phyloP scores from a whole-genome alignment of 192 early-diverging fungal species.

The Polychytrium aggregatum region DNA sequence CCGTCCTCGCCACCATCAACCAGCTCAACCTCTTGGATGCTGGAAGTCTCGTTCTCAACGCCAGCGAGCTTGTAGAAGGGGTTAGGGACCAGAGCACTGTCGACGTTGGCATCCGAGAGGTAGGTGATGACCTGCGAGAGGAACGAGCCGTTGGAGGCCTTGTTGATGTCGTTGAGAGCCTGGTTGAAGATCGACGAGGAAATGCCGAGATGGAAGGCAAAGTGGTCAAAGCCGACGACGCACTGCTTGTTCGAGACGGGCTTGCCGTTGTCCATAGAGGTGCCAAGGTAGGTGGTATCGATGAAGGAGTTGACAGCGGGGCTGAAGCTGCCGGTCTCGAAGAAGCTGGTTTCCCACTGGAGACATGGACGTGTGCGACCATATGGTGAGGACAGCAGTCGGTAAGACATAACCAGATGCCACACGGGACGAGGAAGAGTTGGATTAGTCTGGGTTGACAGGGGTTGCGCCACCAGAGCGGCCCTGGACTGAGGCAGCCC shows the following conservation, averaged over 20 bases:
- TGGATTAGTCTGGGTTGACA: conserved; percentile 5
- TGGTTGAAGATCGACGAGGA: conserved; percentile 22
- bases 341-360: conserved; percentile 12
- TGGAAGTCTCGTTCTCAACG: conserved; percentile 6
- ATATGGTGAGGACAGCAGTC: neutral
- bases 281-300: conserved; percentile 10
- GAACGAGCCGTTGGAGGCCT: neutral
- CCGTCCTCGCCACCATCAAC: conserved; percentile 20
- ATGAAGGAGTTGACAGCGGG: conserved; percentile 7
- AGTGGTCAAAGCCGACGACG: conserved; percentile 11
- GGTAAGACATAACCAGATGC: neutral
- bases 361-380: neutral
- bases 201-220: conserved; percentile 11
- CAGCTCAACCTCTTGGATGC: conserved; percentile 3
- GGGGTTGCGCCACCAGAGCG: conserved; percentile 2
- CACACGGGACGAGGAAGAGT: conserved; percentile 2
- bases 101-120: conserved; percentile 2
- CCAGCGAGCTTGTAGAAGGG: conserved; percentile 8
- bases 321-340: conserved; percentile 11
- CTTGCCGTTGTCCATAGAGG: conserved; percentile 4
- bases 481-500: conserved; percentile 2
- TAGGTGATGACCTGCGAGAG: conserved; percentile 2
- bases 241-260: conserved; percentile 1
- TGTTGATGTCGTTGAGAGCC: conserved; percentile 1
- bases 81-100: conserved; percentile 16